Base-by-base conservation (phyloP, 139 green algal genomes). In the Micractinium conductrix region DNA sequence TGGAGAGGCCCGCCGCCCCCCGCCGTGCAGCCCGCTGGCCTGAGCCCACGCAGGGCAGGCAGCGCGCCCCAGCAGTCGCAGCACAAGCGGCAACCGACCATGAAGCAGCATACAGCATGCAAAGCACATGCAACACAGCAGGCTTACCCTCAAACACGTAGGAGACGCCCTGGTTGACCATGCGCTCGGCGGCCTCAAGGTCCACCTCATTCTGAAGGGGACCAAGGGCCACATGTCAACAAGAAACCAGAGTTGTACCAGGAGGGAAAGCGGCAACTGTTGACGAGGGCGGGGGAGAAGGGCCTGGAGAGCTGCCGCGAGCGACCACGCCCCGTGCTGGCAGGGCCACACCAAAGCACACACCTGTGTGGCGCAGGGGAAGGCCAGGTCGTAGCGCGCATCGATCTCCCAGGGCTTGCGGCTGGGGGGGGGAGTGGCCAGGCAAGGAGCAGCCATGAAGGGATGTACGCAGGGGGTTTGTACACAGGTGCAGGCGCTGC, bases 361-460 rank as follows among this genome's bases (percentile, higher is more conserved):
- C 38, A 50, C 68, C 37, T 33, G 92, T 37, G 93, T 97, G 8
- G 95, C 95, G 81, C 94, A 95, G 12, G 95, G 95, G 78, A 98
- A 89, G 10, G 93, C 95, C 26, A 95, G 87, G 85, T 97, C 93
- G 21, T 89, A 87, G 37, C 71, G 63, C 17, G 42, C 50, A 30
- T 92, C 88, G 8, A 93, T 80, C 60, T 85, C 78, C 94, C 94
- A 97, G 7, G 93, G 93, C 76, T 88, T 86, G 35, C 35, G 35
- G 22, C 75, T 81, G 75, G 26, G 40, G 22, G 7, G 26, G 26
- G 40, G 17, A 19, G 70, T 62, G 53, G 53, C 19, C 53, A 62
- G 53, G 8, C 53, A 62, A 21, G 53, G 19, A 62, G 53, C 53
- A 62, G 19, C 26, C 48, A 22, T 10, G 48, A 22, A 22, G 48